These are phyloP conservation scores for Cutaneotrichosporon cavernicola DNA, from an alignment of 1,284 basidiomycete genomes.

Conservation along the genomic window DNA sequence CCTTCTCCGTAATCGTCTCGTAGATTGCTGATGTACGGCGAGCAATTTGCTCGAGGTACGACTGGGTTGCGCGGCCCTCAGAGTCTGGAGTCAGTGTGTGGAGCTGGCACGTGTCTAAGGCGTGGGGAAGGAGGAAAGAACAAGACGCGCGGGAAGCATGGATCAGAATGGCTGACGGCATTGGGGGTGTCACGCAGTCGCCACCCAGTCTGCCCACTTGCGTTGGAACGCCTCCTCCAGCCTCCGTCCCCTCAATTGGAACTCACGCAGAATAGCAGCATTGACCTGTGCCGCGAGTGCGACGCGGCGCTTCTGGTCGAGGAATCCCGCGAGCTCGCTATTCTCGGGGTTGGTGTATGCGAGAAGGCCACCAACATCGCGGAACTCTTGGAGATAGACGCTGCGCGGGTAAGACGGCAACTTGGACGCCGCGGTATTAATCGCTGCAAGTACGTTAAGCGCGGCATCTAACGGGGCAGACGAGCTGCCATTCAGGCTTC, in stretches of 20 bases:
- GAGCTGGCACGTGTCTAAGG: background rate
- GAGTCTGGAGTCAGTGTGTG: constrained; percentile 27
- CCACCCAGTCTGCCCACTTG: background rate
- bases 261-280: constrained; percentile 50
- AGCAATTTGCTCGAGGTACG: constrained; percentile 37
- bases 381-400: constrained; percentile 48
- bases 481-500: constrained; percentile 23
- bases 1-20: constrained; percentile 30
- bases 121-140: background rate
- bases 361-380: constrained; percentile 50
- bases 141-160: background rate
- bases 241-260: background rate
- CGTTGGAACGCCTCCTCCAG: background rate
- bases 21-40: constrained; percentile 36
- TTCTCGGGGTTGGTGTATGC: constrained; percentile 51
- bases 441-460: constrained; percentile 32
- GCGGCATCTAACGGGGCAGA: constrained; percentile 15
- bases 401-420: constrained; percentile 40
- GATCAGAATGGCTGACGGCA: background rate
- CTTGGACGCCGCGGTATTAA: constrained; percentile 43
- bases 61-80: constrained; percentile 30
- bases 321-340: constrained; percentile 46
- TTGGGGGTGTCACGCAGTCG: background rate
- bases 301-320: constrained; percentile 47
- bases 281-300: constrained; percentile 51